Base-by-base conservation (phyloP, 768 basidiomycete species). In the Tephrocybe sp. region DNA sequence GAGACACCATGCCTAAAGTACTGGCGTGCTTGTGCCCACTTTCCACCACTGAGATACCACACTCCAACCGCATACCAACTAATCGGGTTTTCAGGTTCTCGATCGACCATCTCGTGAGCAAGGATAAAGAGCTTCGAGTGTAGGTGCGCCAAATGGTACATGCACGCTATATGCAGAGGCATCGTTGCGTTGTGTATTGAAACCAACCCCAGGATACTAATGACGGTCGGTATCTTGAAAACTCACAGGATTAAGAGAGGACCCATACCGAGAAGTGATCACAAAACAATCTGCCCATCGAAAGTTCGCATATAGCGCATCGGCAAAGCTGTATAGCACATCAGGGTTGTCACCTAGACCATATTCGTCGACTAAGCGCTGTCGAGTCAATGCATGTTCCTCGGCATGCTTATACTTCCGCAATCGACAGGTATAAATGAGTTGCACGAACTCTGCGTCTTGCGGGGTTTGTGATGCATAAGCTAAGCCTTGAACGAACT, bases 31-130 rank as follows among this genome's bases (percentile, higher is more conserved):
- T 96, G 91, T 9, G 84, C 73, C 88, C 90, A 99, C 61, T 95
- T 91, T 43, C 81, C 80, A 24, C 84, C 83, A 26, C 86, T 81
- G 48, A 96, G 80, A 69, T 99, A 98, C 90, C 95, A 99, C 18
- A 98, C 84, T 0, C 95, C 97, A 19, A 98, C 97, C 4, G 97
- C 92, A 68, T 98, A 99, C 97, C 97, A 99, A 58, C 92, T 95
- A 45, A 92, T 81, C 0, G 93, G 86, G 35, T 90, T 87, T 61
- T 94, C 91, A 0, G 97, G 95, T 63, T 98, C 95, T 39, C 83
- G 83, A 47, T 98, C 92, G 15, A 98, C 94, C 64, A 99, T 81
- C 62, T 97, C 92, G 60, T 98, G 97, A 0, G 97, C 97, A 31
- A 98, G 79, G 54, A 99, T 87, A 71, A 98, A 99, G 5, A 99